Evolutionary conservation across 2,329 filamentous ascomycete species (phyloP), one percentile per base, ranked within the genome.

Genomic region (Lachnellula arida): DNA sequence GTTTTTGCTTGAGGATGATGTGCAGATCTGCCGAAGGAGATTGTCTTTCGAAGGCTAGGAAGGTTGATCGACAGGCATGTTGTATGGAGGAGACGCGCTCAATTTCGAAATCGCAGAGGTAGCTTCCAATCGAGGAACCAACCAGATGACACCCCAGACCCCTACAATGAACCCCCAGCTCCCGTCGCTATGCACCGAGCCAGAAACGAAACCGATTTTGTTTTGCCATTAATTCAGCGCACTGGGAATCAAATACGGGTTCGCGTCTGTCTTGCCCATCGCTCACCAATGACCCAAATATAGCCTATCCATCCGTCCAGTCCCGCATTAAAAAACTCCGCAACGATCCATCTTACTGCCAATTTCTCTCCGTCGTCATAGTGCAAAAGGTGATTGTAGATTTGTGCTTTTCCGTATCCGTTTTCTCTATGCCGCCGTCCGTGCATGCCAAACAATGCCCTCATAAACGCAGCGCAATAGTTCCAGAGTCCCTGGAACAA

Each of bases 261-360:
- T 58, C 49, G 54, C 48, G 46, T 49, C 44, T 53, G 53, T 46
- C 54, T 55, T 53, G 52, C 59, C 53, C 55, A 23, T 57, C 57
- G 40, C 54, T 51, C 51, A 55, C 57, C 39, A 57, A 57, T 42
- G 55, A 51, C 49, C 55, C 55, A 57, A 32, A 50, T 60, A 58
- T 62, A 64, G 56, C 63, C 61, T 59, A 58, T 53, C 57, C 55
- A 62, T 59, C 63, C 64, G 57, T 58, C 51, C 59, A 56, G 64
- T 65, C 68, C 28, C 67, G 67, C 68, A 70, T 70, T 65, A 69
- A 69, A 67, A 61, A 68, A 68, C 67, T 69, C 68, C 67, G 57
- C 62, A 62, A 46, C 44, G 23, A 60, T 65, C 63, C 63, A 63
- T 57, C 60, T 53, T 56, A 51, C 43, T 56, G 62, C 53, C 56